phyloP scores from a whole-genome alignment of 768 basidiomycete species.

The Kwoniella newhampshirensis region DNA sequence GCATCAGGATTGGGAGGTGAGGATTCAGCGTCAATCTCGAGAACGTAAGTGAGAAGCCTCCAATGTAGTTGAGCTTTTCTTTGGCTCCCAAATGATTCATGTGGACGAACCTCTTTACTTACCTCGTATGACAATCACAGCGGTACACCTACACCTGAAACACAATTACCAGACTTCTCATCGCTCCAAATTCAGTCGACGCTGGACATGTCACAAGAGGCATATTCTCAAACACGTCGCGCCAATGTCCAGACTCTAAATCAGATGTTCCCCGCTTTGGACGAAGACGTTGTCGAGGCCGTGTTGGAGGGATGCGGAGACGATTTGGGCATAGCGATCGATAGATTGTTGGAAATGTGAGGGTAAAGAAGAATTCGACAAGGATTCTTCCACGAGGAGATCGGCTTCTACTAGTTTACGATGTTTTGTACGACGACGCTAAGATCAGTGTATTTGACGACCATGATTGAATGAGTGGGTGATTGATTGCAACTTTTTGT shows the following conservation, averaged over 20 bases:
- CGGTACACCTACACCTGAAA: slow-evolving; percentile 16
- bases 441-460: too few relatives aligned
- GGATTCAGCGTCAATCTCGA: slow-evolving; percentile 4
- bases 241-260: slow-evolving; percentile 64
- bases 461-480: too few relatives aligned
- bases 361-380: too few relatives aligned
- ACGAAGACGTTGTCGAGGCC: slow-evolving; percentile 79
- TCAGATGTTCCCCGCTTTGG: slow-evolving; percentile 84
- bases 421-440: too few relatives aligned
- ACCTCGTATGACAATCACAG: slow-evolving; percentile 2
- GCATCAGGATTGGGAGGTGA: slow-evolving; percentile 14
- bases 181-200: slow-evolving; percentile 57
- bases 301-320: slow-evolving; percentile 86
- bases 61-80: not conserved
- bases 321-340: slow-evolving; percentile 86
- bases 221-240: slow-evolving; percentile 67
- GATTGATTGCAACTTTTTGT: too few relatives aligned
- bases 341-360: slow-evolving; percentile 54
- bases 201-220: slow-evolving; percentile 69
- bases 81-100: slow-evolving; percentile 28
- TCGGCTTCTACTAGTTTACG: not conserved
- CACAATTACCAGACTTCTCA: slow-evolving; percentile 28
- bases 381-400: slow-evolving; percentile 1
- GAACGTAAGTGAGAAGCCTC: slow-evolving; percentile 10
- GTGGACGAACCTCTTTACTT: not conserved